Percentiles rank a stretch among this genome's conserved stretches.
phyloP scores from a whole-genome alignment of 148 eudicot species.

The Nyssa sinensis region DNA sequence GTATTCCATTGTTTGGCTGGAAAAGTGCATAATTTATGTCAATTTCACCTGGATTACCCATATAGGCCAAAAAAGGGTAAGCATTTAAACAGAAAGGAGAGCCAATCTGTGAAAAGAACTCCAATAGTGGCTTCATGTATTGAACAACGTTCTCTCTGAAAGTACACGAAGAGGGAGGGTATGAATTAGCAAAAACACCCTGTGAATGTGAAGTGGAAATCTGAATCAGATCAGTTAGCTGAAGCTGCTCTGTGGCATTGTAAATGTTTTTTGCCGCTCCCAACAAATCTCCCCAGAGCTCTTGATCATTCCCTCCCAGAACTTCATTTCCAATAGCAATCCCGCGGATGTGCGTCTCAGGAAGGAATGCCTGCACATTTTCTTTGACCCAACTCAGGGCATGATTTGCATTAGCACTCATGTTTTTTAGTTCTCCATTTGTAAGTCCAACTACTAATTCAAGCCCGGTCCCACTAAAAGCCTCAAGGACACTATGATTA shows the following conservation, averaged over 20 bases:
- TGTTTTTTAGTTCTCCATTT: conserved; percentile 43
- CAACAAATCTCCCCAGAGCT: conserved; percentile 41
- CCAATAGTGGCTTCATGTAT: conserved; percentile 60
- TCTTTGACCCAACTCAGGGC: conserved; percentile 67
- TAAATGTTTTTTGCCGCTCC: conserved; percentile 61
- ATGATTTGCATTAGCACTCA: conserved; percentile 54
- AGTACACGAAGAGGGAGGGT: conserved; percentile 70
- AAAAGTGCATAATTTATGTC: conserved; percentile 60
- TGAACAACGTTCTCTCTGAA: conserved; percentile 41
- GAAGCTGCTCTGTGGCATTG: conserved; percentile 56
- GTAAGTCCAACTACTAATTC: conserved; percentile 74
- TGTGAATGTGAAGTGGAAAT: conserved; percentile 59
- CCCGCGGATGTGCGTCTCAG: conserved; percentile 58
- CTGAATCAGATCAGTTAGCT: conserved; percentile 45
- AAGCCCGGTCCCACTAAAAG: conserved; percentile 66
- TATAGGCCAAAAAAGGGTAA: conserved; percentile 67
- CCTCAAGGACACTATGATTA: conserved; percentile 61
- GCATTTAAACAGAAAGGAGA: conserved; percentile 81
- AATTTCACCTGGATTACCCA: conserved; percentile 46
- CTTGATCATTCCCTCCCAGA: conserved; percentile 44
- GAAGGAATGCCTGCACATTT: conserved; percentile 51
- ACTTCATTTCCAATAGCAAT: conserved; percentile 79
- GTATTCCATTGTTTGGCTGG: conserved; percentile 35
- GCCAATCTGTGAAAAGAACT: conserved; percentile 48
- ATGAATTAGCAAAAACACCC: conserved; percentile 64